phyloP scores from a whole-genome alignment of 2,329 filamentous ascomycete genomes.

The Sclerotinia spermophila region DNA sequence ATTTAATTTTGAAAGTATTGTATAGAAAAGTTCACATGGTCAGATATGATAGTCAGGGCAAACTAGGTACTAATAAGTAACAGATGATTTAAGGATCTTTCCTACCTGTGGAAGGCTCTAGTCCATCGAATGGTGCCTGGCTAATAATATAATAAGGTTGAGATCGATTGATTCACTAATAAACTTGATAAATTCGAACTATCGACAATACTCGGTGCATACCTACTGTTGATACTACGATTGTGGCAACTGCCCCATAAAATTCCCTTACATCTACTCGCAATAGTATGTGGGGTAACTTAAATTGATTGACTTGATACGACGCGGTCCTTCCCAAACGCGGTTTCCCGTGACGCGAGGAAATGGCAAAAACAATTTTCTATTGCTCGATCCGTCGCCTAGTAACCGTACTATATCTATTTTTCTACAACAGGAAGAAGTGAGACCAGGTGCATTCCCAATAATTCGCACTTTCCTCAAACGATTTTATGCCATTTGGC shows the following conservation, averaged over 20 bases:
- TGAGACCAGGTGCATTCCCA: constrained; percentile 22
- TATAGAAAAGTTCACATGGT: not conserved
- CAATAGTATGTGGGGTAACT: constrained; percentile 5
- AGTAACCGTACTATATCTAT: not conserved
- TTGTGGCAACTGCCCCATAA: not conserved
- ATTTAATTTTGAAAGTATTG: not conserved
- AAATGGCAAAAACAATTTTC: constrained; percentile 12
- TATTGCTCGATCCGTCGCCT: not conserved
- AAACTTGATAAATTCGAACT: not conserved
- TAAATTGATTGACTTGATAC: constrained; percentile 7
- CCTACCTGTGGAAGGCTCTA: not conserved
- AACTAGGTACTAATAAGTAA: not conserved
- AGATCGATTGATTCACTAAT: not conserved
- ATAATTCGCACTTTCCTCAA: constrained; percentile 15
- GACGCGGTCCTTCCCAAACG: constrained; percentile 2
- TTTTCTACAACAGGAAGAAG: not conserved
- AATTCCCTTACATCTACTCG: not conserved
- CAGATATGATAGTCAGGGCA: not conserved
- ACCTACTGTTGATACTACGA: not conserved
- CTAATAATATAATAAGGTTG: not conserved
- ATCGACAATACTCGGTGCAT: not conserved
- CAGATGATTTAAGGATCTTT: not conserved
- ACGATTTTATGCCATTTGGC: constrained; percentile 37
- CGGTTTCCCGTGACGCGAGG: constrained; percentile 7
- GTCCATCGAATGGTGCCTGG: not conserved